Evolutionary conservation across 2,329 filamentous ascomycete species (phyloP).

Genomic region (Sporothrix pallida): DNA sequence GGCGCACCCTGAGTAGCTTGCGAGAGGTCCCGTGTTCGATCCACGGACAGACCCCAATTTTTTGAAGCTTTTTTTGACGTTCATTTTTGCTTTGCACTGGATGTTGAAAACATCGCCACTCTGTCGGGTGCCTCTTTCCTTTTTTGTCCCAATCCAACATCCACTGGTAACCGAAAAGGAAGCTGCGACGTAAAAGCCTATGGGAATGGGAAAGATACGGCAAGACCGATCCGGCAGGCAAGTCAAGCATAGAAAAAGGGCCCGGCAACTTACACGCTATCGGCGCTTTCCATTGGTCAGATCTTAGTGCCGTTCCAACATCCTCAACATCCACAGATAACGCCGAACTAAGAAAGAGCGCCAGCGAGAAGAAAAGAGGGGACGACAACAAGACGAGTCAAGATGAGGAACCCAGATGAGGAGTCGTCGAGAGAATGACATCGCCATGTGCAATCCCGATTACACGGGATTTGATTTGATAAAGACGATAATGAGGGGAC

Average conservation of each 20-base stretch:
- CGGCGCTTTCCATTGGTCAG: constrained; percentile 18
- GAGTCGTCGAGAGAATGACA: background rate
- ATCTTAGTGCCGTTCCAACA: no score
- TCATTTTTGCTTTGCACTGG: no score
- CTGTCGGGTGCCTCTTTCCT: no score
- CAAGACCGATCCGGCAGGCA: background rate
- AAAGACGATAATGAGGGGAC: background rate
- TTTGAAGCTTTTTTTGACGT: no score
- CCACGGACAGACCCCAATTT: no score
- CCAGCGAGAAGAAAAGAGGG: background rate
- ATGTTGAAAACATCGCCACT: no score
- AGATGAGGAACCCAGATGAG: background rate
- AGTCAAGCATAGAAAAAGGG: background rate
- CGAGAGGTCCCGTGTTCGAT: no score
- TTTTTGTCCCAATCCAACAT: no score
- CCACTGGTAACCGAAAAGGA: no score
- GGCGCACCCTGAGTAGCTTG: no score
- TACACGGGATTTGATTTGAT: constrained; percentile 16
- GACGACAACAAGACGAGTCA: background rate
- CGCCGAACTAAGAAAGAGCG: background rate
- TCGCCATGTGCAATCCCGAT: constrained; percentile 5
- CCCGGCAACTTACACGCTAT: background rate
- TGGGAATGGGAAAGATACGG: background rate
- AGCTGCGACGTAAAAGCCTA: no score
- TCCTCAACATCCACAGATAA: constrained; percentile 1